Evolutionary conservation across 352 stramenopile species (phyloP).

Genomic region (Globisporangium barbulae): DNA sequence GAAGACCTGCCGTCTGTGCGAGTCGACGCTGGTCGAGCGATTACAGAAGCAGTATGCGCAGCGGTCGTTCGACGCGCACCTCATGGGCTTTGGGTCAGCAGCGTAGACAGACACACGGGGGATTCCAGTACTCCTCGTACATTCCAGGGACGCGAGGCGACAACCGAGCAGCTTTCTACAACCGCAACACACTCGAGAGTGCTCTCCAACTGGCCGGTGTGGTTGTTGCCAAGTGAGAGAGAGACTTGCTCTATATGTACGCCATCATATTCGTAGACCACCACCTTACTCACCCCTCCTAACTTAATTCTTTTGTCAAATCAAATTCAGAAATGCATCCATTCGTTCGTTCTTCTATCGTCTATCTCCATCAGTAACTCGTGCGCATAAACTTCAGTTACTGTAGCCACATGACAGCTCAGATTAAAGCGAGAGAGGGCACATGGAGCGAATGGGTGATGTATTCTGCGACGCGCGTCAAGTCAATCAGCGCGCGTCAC

Average conservation of each 20-base stretch:
- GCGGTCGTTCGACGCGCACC: constrained; percentile 53
- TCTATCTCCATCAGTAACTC: neutral
- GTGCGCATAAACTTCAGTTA: neutral
- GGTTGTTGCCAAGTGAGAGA: constrained; percentile 2
- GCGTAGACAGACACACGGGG: neutral
- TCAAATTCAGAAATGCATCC: neutral
- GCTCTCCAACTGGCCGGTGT: no score
- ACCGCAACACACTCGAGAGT: neutral
- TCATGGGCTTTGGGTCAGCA: constrained; percentile 38
- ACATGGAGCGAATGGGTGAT: neutral
- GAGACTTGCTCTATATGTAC: neutral
- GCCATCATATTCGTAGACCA: neutral
- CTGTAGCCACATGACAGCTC: neutral
- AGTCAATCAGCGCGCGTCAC: neutral
- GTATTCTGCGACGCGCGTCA: neutral
- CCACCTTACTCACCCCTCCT: neutral
- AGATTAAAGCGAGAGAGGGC: neutral
- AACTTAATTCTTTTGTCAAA: constrained; percentile 12
- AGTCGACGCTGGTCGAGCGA: constrained; percentile 54
- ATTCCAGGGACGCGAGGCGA: constrained; percentile 5
- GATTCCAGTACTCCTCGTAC: neutral
- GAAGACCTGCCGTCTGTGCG: constrained; percentile 65
- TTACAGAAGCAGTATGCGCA: constrained; percentile 49
- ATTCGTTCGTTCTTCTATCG: neutral
- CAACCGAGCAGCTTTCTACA: neutral